Evolutionary conservation across 2,329 filamentous ascomycete genomes (phyloP), one percentile per base, ranked within the genome.

Genomic region (Simplicillium sp.): DNA sequence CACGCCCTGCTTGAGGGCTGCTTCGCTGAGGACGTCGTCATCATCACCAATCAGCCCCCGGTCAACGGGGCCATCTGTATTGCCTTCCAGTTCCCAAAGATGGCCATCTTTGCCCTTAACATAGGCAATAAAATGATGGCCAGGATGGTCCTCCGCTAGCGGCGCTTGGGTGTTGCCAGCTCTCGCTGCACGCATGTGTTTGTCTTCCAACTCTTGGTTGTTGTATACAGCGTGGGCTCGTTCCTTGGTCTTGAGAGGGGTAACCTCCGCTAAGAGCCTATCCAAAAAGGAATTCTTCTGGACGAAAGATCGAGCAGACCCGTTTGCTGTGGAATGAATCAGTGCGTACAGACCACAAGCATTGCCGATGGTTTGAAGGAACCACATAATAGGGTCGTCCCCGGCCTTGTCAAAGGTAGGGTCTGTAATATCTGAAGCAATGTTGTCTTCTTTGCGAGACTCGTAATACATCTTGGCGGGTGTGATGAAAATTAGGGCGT

Each of bases 61-160:
- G 48, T 87, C 76, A 36, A 90, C 61, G 1, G 86, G 86, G 0
- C 86, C 86, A 51, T 82, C 83, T 37, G 83, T 69, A 16, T 72
- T 61, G 1, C 87, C 87, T 61, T 94, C 87, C 53, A 94, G 61
- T 64, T 94, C 87, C 79, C 84, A 94, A 34, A 94, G 55, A 41
- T 68, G 68, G 7, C 74, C 71, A 40, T 82, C 75, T 50, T 73
- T 69, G 3, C 66, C 67, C 61, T 83, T 87, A 37, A 89, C 80
- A 55, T 89, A 92, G 34, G 83, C 84, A 32, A 94, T 82, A 53
- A 88, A 94, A 58, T 94, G 87, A 47, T 87, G 67, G 35, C 84
- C 82, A 1, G 79, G 66, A 25, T 70, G 67, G 36, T 75, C 77
- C 11, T 80, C 73, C 11, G 78, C 76, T 14, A 64, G 54, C 2